Evolutionary conservation across 1,139 yeast genomes (phyloP), one percentile per base, ranked within the genome.

Genomic region (Debaryomyces psychrophilus): DNA sequence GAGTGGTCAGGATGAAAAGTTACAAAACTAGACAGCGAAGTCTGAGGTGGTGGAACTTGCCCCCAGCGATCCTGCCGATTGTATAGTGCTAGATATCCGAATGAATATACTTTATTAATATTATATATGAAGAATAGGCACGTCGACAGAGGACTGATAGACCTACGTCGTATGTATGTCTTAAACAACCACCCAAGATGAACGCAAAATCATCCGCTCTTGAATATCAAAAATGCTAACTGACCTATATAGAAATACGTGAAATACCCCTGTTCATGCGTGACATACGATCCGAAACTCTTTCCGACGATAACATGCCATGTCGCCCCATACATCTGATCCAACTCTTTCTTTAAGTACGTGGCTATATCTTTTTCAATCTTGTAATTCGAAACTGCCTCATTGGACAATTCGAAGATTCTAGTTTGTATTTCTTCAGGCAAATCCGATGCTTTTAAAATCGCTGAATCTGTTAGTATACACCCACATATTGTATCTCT

Each of bases 301-400:
- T 85, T 83, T 26, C 99, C 99, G 44, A 90, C 97, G 49, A 93
- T 82, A 26, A 90, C 95, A 64, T 93, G 98, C 99, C 99, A 93
- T 20, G 96, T 83, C 38, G 87, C 81, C 1, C 97, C 97, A 57
- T 78, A 86, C 48, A 68, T 57, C 44, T 68, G 71, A 52, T 80
- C 77, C 63, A 79, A 68, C 56, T 85, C 90, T 61, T 87, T 88
- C 71, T 93, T 93, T 53, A 92, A 72, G 52, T 72, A 78, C 0
- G 90, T 83, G 12, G 99, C 97, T 40, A 90, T 77, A 53, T 92
- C 97, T 58, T 86, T 79, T 51, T 84, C 87, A 34, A 81, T 63
- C 43, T 70, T 65, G 59, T 76, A 75, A 27, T 71, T 60, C 22
- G 59, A 54, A 27, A 60, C 48, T 3, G 88, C 82, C 51, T 78